A percentile compares a stretch with the other conserved stretches of the same genome.
Conservation (phyloP, 768 basidiomycete species). For the Tulasnella sp. region DNA sequence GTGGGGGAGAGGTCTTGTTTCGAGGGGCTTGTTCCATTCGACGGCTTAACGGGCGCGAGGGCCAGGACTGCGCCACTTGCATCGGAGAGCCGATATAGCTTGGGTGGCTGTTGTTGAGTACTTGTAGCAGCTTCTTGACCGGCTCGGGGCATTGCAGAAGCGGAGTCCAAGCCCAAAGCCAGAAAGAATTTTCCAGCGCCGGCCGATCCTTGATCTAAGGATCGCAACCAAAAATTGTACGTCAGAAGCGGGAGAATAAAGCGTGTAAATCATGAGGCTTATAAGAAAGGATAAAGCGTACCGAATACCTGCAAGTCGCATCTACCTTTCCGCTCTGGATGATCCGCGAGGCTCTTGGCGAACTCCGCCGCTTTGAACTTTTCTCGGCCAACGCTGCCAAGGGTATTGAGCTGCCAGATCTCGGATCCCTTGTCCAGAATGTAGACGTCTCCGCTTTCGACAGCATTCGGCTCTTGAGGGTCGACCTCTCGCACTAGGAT, state of each 20-base stretch:
- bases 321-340: slow-evolving; percentile 17
- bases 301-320: slow-evolving; percentile 39
- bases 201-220: slow-evolving; percentile 39
- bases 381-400: slow-evolving; percentile 42
- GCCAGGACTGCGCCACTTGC: slow-evolving; percentile 28
- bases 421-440: slow-evolving; percentile 45
- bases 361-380: slow-evolving; percentile 29
- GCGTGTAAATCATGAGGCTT: not conserved
- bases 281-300: slow-evolving; percentile 19
- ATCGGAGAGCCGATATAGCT: slow-evolving; percentile 37
- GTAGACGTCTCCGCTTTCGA: slow-evolving; percentile 42
- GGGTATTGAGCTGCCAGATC: slow-evolving; percentile 48
- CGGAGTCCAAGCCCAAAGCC: slow-evolving; percentile 31
- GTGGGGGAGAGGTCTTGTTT: slow-evolving; percentile 29
- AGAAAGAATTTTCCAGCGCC: slow-evolving; percentile 38
- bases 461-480: slow-evolving; percentile 32
- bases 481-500: slow-evolving; percentile 25
- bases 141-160: slow-evolving; percentile 3
- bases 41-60: slow-evolving; percentile 23
- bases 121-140: not conserved
- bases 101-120: slow-evolving; percentile 11
- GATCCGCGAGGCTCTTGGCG: slow-evolving; percentile 3
- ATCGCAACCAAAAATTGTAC: not conserved
- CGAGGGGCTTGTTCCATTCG: slow-evolving; percentile 23
- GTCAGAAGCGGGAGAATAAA: not conserved